phyloP scores from a whole-genome alignment of 768 basidiomycete species.

The Coprinopsis sp. region DNA sequence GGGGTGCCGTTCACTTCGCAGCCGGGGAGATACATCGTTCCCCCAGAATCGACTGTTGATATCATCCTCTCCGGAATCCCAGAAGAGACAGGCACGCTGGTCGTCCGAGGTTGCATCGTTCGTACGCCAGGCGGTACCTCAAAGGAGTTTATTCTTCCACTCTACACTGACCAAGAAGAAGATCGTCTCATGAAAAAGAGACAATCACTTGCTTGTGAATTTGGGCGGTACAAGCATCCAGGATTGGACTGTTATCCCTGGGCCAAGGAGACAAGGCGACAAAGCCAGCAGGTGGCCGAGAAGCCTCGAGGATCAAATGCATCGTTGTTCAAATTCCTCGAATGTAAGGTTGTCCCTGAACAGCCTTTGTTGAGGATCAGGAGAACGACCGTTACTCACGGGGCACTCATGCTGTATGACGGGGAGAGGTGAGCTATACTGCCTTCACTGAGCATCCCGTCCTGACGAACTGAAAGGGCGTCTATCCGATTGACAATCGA shows the following conservation, averaged over 20 bases:
- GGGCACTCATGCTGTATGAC: slow-evolving; percentile 91
- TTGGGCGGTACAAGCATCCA: slow-evolving; percentile 63
- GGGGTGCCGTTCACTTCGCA: slow-evolving; percentile 72
- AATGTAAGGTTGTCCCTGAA: slow-evolving; percentile 80
- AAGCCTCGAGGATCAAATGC: slow-evolving; percentile 13
- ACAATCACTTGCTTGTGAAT: slow-evolving; percentile 60
- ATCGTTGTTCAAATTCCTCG: slow-evolving; percentile 51
- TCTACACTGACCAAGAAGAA: slow-evolving; percentile 70
- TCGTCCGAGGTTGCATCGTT: slow-evolving; percentile 73
- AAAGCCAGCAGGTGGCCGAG: slow-evolving; percentile 17
- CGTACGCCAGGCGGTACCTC: slow-evolving; percentile 69
- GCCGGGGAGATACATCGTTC: slow-evolving; percentile 59
- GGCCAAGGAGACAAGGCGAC: slow-evolving; percentile 46
- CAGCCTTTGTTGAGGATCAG: slow-evolving; percentile 86
- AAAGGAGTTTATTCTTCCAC: slow-evolving; percentile 72
- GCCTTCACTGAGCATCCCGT: not conserved
- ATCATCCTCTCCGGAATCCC: slow-evolving; percentile 69
- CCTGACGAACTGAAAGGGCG: slow-evolving; percentile 46
- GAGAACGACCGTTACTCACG: slow-evolving; percentile 85
- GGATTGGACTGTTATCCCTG: slow-evolving; percentile 71
- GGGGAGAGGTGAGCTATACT: slow-evolving; percentile 72
- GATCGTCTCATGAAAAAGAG: slow-evolving; percentile 50
- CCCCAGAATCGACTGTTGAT: slow-evolving; percentile 70
- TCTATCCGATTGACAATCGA: slow-evolving; percentile 83
- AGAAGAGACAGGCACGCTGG: slow-evolving; percentile 57